Conservation (phyloP, 192 early-diverging fungal genomes). For the Mortierella alpina region DNA sequence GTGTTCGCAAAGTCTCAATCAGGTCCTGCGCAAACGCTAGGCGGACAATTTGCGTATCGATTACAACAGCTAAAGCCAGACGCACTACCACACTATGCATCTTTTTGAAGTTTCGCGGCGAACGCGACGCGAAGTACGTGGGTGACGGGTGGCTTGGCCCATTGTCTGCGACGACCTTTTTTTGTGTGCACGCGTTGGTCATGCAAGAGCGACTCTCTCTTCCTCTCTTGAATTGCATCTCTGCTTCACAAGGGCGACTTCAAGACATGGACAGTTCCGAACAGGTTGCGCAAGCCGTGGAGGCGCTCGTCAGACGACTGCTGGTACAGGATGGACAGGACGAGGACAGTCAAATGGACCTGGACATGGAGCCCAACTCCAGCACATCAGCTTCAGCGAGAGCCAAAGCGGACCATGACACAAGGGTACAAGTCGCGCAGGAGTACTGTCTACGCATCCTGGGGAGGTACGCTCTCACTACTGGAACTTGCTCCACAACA, state of each 20-base stretch:
- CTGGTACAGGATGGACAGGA: constrained; percentile 9
- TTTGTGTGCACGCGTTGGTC: too few relatives aligned
- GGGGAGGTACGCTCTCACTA: constrained; percentile 25
- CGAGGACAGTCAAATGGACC: constrained; percentile 21
- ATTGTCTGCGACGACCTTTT: too few relatives aligned
- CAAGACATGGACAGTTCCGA: constrained; percentile 38
- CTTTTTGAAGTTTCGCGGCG: neutral
- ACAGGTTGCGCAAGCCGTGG: constrained; percentile 27
- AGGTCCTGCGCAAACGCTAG: too few relatives aligned
- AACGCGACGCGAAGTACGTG: too few relatives aligned
- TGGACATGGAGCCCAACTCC: constrained; percentile 17
- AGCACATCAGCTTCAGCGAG: neutral
- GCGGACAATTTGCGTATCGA: too few relatives aligned
- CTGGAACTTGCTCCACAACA: neutral
- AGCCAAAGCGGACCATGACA: constrained; percentile 3
- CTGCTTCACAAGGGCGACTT: neutral
- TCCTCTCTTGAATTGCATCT: too few relatives aligned
- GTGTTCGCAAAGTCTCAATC: too few relatives aligned
- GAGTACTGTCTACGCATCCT: constrained; percentile 48
- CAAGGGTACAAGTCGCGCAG: constrained; percentile 25
- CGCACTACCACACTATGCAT: too few relatives aligned
- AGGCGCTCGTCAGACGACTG: constrained; percentile 28
- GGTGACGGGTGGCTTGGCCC: too few relatives aligned
- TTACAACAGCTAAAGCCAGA: too few relatives aligned
- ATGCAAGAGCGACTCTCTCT: too few relatives aligned